Conservation (phyloP, 2,329 filamentous ascomycete species). For the Ceratocystis destructans region DNA sequence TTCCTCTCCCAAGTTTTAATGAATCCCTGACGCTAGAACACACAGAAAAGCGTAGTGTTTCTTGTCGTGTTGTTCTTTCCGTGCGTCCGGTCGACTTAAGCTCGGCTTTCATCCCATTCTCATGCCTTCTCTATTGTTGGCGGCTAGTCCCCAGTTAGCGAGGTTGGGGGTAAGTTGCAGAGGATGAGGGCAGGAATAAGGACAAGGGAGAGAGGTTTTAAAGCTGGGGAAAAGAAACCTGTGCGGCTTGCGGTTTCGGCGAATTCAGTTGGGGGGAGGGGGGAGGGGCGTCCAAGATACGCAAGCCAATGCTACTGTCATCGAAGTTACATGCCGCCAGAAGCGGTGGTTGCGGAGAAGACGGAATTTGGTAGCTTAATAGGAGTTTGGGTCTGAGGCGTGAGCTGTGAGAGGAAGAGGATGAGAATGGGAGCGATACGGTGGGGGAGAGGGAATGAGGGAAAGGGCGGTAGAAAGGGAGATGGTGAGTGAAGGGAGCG, state of each 20-base stretch:
- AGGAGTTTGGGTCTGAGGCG: background rate
- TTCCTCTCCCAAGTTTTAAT: background rate
- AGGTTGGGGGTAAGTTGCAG: background rate
- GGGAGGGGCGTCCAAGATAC: background rate
- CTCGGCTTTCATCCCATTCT: slow-evolving; percentile 10
- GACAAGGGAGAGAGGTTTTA: background rate
- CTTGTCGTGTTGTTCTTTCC: background rate
- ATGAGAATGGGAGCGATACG: background rate
- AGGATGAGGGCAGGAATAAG: background rate
- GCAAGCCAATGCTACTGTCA: no score
- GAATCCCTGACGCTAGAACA: background rate
- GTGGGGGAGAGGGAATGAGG: background rate
- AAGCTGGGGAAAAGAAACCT: background rate
- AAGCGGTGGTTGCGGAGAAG: background rate
- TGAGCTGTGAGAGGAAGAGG: background rate
- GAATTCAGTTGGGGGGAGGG: background rate
- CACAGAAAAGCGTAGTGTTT: background rate
- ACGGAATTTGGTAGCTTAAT: no score
- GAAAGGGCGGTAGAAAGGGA: background rate
- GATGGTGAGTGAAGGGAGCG: background rate
- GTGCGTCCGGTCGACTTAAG: slow-evolving; percentile 10
- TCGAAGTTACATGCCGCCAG: background rate
- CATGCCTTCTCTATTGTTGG: slow-evolving; percentile 1
- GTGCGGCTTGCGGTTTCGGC: no score
- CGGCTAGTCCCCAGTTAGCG: background rate